These are phyloP conservation scores for Taphrina betulina DNA, from an alignment of 1,139 yeast genomes.

Conservation along the genomic window DNA sequence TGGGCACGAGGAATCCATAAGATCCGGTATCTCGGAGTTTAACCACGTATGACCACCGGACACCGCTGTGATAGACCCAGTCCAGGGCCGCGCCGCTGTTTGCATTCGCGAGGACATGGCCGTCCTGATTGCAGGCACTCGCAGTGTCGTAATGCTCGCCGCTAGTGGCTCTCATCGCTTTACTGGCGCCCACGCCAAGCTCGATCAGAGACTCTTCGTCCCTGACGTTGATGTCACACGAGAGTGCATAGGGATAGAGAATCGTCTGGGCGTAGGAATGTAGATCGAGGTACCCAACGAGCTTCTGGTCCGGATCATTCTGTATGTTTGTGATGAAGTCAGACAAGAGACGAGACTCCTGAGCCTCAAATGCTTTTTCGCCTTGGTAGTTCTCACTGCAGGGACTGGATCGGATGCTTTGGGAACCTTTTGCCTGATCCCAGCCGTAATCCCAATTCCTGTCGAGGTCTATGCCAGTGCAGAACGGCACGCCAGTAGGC, in stretches of 20 bases:
- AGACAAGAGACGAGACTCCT: constrained; percentile 66
- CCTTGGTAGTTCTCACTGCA: constrained; percentile 59
- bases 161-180: constrained; percentile 62
- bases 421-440: constrained; percentile 46
- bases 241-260: constrained; percentile 76
- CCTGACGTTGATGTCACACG: constrained; percentile 69
- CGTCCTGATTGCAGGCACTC: constrained; percentile 63
- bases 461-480: constrained; percentile 83
- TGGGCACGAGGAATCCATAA: constrained; percentile 78
- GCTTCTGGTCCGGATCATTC: constrained; percentile 54
- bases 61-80: constrained; percentile 70
- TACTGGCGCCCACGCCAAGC: constrained; percentile 74
- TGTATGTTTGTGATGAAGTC: constrained; percentile 57
- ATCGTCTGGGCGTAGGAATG: constrained; percentile 77
- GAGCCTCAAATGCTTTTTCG: constrained; percentile 69
- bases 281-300: constrained; percentile 74
- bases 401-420: constrained; percentile 16
- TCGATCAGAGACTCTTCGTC: constrained; percentile 79
- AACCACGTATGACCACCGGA: constrained; percentile 80
- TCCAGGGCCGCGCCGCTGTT: constrained; percentile 83
- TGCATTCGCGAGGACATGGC: constrained; percentile 58
- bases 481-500: constrained; percentile 61
- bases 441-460: constrained; percentile 79
- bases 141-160: constrained; percentile 67
- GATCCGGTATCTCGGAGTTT: constrained; percentile 79